Evolutionary conservation across 768 basidiomycete genomes (phyloP), one percentile per base, ranked within the genome.

Genomic region (Kwoniella mangroviensis): DNA sequence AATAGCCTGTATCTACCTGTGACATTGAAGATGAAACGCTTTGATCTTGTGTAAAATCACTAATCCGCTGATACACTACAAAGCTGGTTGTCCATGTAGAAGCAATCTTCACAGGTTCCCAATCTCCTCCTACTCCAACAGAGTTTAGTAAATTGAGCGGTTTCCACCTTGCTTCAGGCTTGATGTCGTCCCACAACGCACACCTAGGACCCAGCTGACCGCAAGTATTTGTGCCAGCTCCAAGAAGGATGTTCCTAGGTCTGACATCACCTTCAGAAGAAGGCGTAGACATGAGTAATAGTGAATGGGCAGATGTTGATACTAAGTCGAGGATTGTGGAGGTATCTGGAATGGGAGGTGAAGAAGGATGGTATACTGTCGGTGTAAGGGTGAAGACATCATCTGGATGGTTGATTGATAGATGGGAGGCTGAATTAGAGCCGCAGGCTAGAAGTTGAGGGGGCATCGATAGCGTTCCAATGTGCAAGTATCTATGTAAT

Each of bases 41-140:
- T 41, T 55, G 51, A 24, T 13, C 65, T 59, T 17, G 12, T 7
- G 4, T 12, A 13, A 1, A 2, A 51, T 45, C 61, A 6, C 3
- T 49, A 1, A 41, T 55, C 28, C 71, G 77, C 12, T 87, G 86
- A 15, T 93, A 83, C 2, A 89, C 89, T 55, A 92, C 82, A 75
- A 90, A 93, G 62, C 89, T 89, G 7, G 93, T 92, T 82, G 96
- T 91, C 94, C 94, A 97, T 54, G 89, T 86, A 0, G 90, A 88
- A 15, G 88, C 88, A 17, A 93, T 84, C 26, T 84, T 74, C 40
- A 85, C 86, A 53, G 85, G 83, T 19, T 81, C 73, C 81, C 89
- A 89, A 4, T 83, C 85, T 0, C 78, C 74, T 17, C 63, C 58
- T 28, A 59, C 53, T 19, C 67, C 72, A 22, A 40, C 45, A 1